phyloP scores from a whole-genome alignment of 2,329 filamentous ascomycete species.

The Nemania sp. region DNA sequence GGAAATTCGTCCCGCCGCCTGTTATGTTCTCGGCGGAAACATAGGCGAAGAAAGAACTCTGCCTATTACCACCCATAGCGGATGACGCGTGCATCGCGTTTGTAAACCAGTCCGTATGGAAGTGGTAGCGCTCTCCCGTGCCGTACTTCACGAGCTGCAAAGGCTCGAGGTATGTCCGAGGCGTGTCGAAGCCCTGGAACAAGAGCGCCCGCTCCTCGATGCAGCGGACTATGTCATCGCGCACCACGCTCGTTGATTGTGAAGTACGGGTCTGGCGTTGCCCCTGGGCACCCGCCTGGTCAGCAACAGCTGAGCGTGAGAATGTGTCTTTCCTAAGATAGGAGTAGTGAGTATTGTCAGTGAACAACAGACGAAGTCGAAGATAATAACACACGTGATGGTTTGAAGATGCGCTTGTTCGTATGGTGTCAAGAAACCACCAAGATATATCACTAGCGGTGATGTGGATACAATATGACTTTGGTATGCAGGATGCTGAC shows the following conservation, averaged over 20 bases:
- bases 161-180: slow-evolving; percentile 57
- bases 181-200: slow-evolving; percentile 59
- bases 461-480: slow-evolving; percentile 53
- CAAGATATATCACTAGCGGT: slow-evolving; percentile 56
- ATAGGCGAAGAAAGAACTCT: slow-evolving; percentile 63
- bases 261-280: slow-evolving; percentile 58
- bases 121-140: slow-evolving; percentile 59
- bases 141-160: slow-evolving; percentile 63
- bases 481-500: slow-evolving; percentile 51
- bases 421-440: slow-evolving; percentile 53
- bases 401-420: slow-evolving; percentile 53
- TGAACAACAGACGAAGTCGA: not conserved
- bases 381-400: slow-evolving; percentile 49
- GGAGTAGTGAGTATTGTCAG: slow-evolving; percentile 23
- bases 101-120: slow-evolving; percentile 65
- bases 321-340: slow-evolving; percentile 57
- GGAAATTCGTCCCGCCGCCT: slow-evolving; percentile 64
- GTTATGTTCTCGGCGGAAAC: slow-evolving; percentile 57
- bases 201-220: slow-evolving; percentile 60
- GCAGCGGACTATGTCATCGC: slow-evolving; percentile 59
- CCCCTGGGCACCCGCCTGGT: slow-evolving; percentile 50
- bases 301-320: slow-evolving; percentile 57
- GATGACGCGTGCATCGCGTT: slow-evolving; percentile 54
- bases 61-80: slow-evolving; percentile 58
- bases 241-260: slow-evolving; percentile 59